Evolutionary conservation across 805 yeast species (phyloP), one percentile per base, ranked within the genome.

Genomic region (Barnettozyma vustinii): DNA sequence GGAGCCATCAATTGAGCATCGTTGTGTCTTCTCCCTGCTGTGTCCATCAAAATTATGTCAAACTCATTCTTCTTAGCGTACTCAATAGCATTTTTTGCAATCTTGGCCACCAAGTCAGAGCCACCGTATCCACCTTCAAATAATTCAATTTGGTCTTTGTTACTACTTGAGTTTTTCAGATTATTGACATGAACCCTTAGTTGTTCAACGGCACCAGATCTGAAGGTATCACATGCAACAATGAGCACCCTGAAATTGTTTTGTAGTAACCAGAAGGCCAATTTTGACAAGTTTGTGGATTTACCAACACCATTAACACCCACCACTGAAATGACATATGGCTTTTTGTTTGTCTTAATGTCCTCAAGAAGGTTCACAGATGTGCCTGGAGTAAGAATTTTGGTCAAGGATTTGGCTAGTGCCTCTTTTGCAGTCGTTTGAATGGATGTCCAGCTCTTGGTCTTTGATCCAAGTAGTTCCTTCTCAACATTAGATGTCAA

Each of bases 141-240:
- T 32, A 92, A 69, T 63, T 90, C 96, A 26, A 67, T 59, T 39
- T 64, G 67, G 16, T 72, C 65, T 20, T 67, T 68, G 4, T 76
- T 65, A 42, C 75, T 77, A 30, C 88, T 83, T 39, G 91, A 72
- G 53, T 81, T 81, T 46, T 83, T 79, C 53, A 92, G 72, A 60
- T 94, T 87, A 52, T 83, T 83, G 2, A 92, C 98, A 68, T 92
- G 99, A 2, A 91, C 96, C 56, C 94, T 81, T 52, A 92, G 73
- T 69, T 92, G 99, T 65, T 92, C 98, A n/a, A 92, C 97, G 1
- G 99, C 99, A 46, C 99, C 99, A 1, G 97, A 88, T 67, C 99
- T 78, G 70, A 92, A 92, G 0, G 99, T 94, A 70, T 92, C 99
- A 70, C 98, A 92, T 0, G 99, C 99, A 20, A 96, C 95, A 58